Conservation (phyloP, 306 rosid species). For the Malus domestica region DNA sequence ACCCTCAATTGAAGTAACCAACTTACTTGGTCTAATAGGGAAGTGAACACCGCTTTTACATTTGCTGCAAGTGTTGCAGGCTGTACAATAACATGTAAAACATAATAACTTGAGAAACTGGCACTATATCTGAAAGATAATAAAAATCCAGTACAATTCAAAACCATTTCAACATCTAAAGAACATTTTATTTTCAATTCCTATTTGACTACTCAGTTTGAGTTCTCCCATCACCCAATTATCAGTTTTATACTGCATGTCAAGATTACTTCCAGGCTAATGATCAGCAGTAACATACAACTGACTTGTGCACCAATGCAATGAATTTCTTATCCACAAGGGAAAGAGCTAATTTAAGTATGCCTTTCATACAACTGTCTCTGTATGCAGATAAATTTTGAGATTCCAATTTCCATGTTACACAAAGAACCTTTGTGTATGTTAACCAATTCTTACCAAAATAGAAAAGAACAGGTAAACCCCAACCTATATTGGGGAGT, state of each 20-base stretch:
- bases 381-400: not conserved
- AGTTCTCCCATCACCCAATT: not conserved
- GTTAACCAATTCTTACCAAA: not conserved
- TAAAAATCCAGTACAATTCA: not conserved
- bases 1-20: slow-evolving; percentile 13
- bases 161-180: not conserved
- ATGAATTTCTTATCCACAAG: not conserved
- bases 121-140: not conserved
- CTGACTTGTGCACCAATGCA: not conserved
- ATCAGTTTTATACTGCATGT: not conserved
- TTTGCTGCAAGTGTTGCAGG: slow-evolving; percentile 77
- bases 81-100: slow-evolving; percentile 37
- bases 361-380: not conserved
- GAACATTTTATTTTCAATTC: not conserved
- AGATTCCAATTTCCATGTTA: not conserved
- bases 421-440: not conserved
- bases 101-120: slow-evolving; percentile 5
- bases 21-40: slow-evolving; percentile 97
- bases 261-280: not conserved
- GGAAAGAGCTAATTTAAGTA: not conserved
- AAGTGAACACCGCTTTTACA: slow-evolving; percentile 82
- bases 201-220: not conserved
- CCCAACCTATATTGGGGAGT: not conserved
- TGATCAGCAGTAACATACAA: not conserved
- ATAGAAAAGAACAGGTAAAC: not conserved